Evolutionary conservation across 1,284 basidiomycete species (phyloP), one percentile per base, ranked within the genome.

Genomic region (Pterula multifida): DNA sequence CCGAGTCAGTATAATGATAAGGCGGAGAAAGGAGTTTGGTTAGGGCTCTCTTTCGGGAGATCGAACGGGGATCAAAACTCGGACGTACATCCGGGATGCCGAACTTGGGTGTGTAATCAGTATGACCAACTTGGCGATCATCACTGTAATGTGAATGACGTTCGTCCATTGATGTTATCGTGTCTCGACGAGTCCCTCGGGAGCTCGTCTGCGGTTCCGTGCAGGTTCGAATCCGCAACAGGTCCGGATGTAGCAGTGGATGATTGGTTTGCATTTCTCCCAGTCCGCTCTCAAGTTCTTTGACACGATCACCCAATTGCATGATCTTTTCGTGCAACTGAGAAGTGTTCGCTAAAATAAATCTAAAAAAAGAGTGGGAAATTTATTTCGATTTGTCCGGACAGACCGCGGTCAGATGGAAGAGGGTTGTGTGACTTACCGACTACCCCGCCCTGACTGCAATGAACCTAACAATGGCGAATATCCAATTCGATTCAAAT

Each of bases 301-400:
- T 68, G 28, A 81, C 78, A 21, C 79, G 75, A 47, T 78, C 73
- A 54, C 75, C 72, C 54, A 81, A 69, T 49, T 72, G 64, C 42
- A 69, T 68, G 49, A 81, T 79, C 60, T 79, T 79, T 44, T 75
- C 73, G 55, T 81, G 79, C 17, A 82, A 63, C 55, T 79, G 74
- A 51, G 78, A 78, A 3, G 79, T 80, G 55, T 79, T 78, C 2
- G 78, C 76, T 21, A 81, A 71, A 49, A 81, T 78, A 55, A 80
- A 78, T 51, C 77, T 77, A n/a, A n/a, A n/a, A n/a, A n/a, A n/a
- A 17, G n/a, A 22, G 45, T 21, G 26, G 19, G 36, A 35, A 51
- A 12, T 17, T 28, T 46, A 26, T 3, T 21, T 42, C 13, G 6
- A 42, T 21, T 23, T 17, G 49, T 45, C 24, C 39, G 36, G 13